Evolutionary conservation across 2,329 filamentous ascomycete genomes (phyloP), one percentile per base, ranked within the genome.

Genomic region (Penicillium frequentans): DNA sequence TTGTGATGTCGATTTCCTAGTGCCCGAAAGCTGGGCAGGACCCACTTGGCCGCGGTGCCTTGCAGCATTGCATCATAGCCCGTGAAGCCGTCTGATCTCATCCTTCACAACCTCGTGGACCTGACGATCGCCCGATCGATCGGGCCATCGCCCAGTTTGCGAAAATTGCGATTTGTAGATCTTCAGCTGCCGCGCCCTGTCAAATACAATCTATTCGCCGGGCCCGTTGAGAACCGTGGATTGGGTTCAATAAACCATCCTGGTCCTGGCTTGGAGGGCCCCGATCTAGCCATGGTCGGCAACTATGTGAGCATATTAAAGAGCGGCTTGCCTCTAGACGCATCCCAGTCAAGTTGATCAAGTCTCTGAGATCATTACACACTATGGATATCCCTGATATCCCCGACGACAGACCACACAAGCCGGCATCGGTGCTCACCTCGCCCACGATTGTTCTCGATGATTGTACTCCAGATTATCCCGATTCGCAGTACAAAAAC

Each of bases 91-190:
- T 48, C 52, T 57, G 62, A 64, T 64, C 49, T 37, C 49, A 14
- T 45, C 31, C 37, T 33, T 23, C 27, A 9, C 14, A 39, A 31
- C 33, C 48, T 49, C 39, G 21, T 53, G 55, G 54, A 31, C 53
- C 55, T 55, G 49, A 42, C 45, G 59, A 64, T 63, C 57, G 60
- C 42, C 49, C 59, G 56, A 64, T 64, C 60, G 62, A 64, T 61
- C 58, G 37, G 19, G 24, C 31, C 43, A 59, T 63, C 50, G 50
- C 23, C 33, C 5, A 16, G 5, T 14, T 11, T 24, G 26, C 6
- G 37, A 48, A 58, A 54, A 46, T 59, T 57, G 43, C 49, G 21
- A 23, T 35, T 14, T 35, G 62, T 56, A n/a, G 54, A 60, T 58
- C 54, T 29, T 27, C 23, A 42, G 23, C 43, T 37, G 11, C 21